phyloP scores from a whole-genome alignment of 1,139 yeast species.

The Geotrichum aggregatum region DNA sequence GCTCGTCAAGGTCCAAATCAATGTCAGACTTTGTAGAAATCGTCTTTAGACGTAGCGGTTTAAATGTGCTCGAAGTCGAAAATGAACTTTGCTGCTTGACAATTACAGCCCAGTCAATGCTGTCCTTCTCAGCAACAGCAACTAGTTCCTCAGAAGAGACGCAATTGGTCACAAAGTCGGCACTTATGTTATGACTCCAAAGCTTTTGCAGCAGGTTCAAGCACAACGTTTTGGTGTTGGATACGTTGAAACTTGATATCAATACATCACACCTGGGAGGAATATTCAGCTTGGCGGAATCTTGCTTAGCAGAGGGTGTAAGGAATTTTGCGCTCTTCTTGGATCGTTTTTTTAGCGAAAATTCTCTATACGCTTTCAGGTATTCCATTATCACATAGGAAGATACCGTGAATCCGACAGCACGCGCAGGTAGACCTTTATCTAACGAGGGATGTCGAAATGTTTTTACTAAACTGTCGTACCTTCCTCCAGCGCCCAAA shows the following conservation, averaged over 20 bases:
- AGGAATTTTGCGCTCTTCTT: conserved; percentile 25
- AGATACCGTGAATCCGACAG: conserved; percentile 81
- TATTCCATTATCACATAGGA: conserved; percentile 55
- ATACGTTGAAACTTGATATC: conserved; percentile 59
- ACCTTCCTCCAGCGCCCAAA: conserved; percentile 89
- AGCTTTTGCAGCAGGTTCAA: conserved; percentile 56
- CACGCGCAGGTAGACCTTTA: conserved; percentile 48
- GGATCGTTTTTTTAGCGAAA: conserved; percentile 23
- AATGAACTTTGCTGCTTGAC: conserved; percentile 55
- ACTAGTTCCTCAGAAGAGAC: conserved; percentile 62
- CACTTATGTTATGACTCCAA: conserved; percentile 69
- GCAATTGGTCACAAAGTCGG: conserved; percentile 57
- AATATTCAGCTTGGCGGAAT: conserved; percentile 23
- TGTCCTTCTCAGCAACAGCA: conserved; percentile 60
- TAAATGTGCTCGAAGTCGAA: conserved; percentile 47
- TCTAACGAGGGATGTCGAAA: conserved; percentile 52
- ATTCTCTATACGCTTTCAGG: conserved; percentile 42
- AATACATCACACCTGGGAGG: conserved; percentile 69
- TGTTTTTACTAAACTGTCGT: conserved; percentile 64
- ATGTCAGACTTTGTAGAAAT: conserved; percentile 55
- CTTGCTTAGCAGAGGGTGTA: conserved; percentile 21
- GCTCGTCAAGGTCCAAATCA: conserved; percentile 68
- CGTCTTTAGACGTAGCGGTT: conserved; percentile 70
- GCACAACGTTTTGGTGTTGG: conserved; percentile 50
- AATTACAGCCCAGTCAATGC: conserved; percentile 68